phyloP scores from a whole-genome alignment of 169 alveolate genomes.

The Plasmodium gallinaceum region DNA sequence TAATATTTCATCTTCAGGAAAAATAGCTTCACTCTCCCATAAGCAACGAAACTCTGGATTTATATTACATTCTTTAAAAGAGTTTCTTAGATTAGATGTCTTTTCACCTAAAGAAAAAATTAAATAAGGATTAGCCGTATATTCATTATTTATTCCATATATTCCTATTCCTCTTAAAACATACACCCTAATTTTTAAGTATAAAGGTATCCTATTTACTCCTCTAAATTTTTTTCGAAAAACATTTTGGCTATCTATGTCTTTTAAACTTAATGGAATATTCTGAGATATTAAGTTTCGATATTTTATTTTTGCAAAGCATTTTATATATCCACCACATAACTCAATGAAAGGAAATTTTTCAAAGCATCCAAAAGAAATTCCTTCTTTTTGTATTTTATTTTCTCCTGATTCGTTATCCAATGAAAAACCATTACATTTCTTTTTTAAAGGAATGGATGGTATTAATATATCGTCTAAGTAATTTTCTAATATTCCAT shows the following conservation, averaged over 20 bases:
- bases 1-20: slow-evolving; percentile 87
- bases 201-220: slow-evolving; percentile 83
- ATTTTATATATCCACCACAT: slow-evolving; percentile 71
- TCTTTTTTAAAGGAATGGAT: slow-evolving; percentile 79
- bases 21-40: slow-evolving; percentile 86
- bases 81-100: slow-evolving; percentile 78
- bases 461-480: slow-evolving; percentile 83
- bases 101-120: slow-evolving; percentile 84
- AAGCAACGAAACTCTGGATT: slow-evolving; percentile 86
- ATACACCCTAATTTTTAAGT: slow-evolving; percentile 86
- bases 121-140: slow-evolving; percentile 82
- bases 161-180: slow-evolving; percentile 84
- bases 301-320: slow-evolving; percentile 71
- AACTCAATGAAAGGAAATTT: slow-evolving; percentile 68
- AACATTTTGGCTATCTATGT: slow-evolving; percentile 65
- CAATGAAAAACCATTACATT: background rate
- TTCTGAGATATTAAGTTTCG: slow-evolving; percentile 50
- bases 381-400: slow-evolving; percentile 46
- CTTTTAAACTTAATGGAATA: slow-evolving; percentile 73
- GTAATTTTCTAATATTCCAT: slow-evolving; percentile 81
- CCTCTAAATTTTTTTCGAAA: slow-evolving; percentile 83
- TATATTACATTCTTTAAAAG: slow-evolving; percentile 68
- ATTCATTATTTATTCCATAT: slow-evolving; percentile 63
- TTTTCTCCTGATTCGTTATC: background rate
- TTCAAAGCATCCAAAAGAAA: slow-evolving; percentile 60